These are phyloP conservation scores for Yamadazyma kanchanaburiensis DNA, from an alignment of 1,139 yeast species.

Conservation along the genomic window DNA sequence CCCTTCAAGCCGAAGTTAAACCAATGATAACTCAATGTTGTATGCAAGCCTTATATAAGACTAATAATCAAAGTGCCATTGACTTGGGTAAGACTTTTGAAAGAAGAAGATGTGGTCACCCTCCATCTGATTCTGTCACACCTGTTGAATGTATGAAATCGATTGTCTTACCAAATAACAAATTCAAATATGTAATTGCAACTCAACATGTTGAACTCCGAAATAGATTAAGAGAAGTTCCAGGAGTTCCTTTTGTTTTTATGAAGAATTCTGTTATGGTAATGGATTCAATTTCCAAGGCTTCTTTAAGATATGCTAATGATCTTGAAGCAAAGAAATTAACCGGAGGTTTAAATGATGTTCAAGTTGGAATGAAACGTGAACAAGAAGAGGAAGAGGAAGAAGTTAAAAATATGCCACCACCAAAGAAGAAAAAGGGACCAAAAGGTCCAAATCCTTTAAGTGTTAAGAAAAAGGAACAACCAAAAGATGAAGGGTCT, in stretches of 20 bases:
- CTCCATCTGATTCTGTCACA: slow-evolving; percentile 56
- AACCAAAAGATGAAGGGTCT: slow-evolving; percentile 9
- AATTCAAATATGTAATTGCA: slow-evolving; percentile 87
- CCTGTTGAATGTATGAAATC: slow-evolving; percentile 76
- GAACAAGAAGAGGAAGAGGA: slow-evolving; percentile 20
- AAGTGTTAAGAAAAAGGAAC: slow-evolving; percentile 70
- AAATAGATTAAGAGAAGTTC: slow-evolving; percentile 62
- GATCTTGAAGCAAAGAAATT: slow-evolving; percentile 64
- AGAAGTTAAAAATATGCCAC: too few species aligned
- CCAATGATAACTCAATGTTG: slow-evolving; percentile 98
- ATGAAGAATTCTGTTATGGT: slow-evolving; percentile 92
- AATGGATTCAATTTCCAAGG: slow-evolving; percentile 87
- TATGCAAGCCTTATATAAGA: slow-evolving; percentile 76
- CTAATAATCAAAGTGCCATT: slow-evolving; percentile 71
- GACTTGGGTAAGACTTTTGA: slow-evolving; percentile 78
- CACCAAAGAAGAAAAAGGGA: slow-evolving; percentile 60
- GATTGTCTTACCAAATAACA: slow-evolving; percentile 70
- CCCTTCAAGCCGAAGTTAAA: slow-evolving; percentile 82
- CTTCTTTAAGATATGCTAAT: slow-evolving; percentile 56
- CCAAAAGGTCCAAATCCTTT: slow-evolving; percentile 81
- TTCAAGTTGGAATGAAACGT: slow-evolving; percentile 31
- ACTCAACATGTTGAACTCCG: slow-evolving; percentile 74
- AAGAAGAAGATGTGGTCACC: slow-evolving; percentile 62
- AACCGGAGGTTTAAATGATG: slow-evolving; percentile 70
- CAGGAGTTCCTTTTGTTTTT: slow-evolving; percentile 88